Conservation (phyloP, 163 green algal genomes). For the Chlorella variabilis region DNA sequence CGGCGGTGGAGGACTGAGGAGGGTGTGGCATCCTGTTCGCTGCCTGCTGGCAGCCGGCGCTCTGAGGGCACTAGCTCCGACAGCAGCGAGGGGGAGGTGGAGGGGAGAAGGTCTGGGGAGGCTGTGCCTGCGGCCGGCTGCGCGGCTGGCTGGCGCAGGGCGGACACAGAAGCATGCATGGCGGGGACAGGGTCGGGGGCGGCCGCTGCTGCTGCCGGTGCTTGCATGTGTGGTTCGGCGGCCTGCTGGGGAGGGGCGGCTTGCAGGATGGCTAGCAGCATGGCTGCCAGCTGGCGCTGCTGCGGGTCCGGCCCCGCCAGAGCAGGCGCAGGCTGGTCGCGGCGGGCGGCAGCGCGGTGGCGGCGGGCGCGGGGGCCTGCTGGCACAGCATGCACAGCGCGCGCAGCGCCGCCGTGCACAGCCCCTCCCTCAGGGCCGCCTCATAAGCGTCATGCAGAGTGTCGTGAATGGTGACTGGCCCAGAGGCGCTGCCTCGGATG, state of each 20-base stretch:
- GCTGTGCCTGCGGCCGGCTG: not conserved
- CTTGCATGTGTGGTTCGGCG: no score
- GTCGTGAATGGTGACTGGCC: not conserved
- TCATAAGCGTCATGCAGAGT: not conserved
- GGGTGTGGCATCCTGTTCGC: not conserved
- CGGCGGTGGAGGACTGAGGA: not conserved
- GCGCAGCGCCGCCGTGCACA: conserved; percentile 24
- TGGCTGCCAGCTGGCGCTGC: conserved; percentile 29
- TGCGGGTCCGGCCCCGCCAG: conserved; percentile 5
- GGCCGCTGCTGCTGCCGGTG: no score
- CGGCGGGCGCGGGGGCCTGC: not conserved
- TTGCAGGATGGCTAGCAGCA: conserved; percentile 34
- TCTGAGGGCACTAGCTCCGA: not conserved
- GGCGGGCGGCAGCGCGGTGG: not conserved
- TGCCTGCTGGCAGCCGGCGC: not conserved
- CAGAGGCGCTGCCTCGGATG: not conserved
- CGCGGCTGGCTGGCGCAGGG: not conserved
- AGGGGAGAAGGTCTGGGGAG: not conserved
- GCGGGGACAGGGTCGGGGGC: no score
- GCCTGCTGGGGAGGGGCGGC: no score
- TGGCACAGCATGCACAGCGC: conserved; percentile 35
- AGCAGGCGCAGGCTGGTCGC: not conserved
- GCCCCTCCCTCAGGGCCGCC: not conserved
- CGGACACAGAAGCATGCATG: not conserved
- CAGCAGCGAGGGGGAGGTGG: not conserved